Evolutionary conservation across 805 yeast species (phyloP), one percentile per base, ranked within the genome.

Genomic region (Myxozyma monticola): DNA sequence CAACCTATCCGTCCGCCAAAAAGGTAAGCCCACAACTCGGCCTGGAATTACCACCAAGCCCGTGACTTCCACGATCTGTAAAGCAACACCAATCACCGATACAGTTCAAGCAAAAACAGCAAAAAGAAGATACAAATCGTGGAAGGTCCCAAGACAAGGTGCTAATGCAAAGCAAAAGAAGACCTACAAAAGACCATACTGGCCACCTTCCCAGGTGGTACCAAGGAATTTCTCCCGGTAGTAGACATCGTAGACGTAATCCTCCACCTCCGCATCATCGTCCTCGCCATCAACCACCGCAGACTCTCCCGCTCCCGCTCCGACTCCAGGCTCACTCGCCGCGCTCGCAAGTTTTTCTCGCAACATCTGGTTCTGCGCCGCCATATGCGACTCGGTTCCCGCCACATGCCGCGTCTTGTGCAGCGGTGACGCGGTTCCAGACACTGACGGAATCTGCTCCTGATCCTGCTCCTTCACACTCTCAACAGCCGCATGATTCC

Each of bases 161-260:
- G n/a, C n/a, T n/a, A n/a, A n/a, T n/a, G n/a, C n/a, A n/a, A n/a
- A n/a, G n/a, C n/a, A n/a, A n/a, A n/a, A n/a, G n/a, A n/a, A n/a
- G n/a, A 55, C 59, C 54, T 52, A 52, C 59, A 55, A 38, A 12
- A 55, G 30, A n/a, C 59, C 59, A 21, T 56, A 56, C 36, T 50
- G 56, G 14, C 56, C 58, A 14, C 59, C 54, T n/a, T 42, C 48
- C 51, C 55, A 44, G 58, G 21, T 56, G 53, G 62, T 60, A 30
- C 67, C 64, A 64, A 66, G 63, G 22, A 64, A 57, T 49, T 71
- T 73, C 51, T 81, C 84, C 43, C 85, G 71, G 70, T 83, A 75
- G 68, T 91, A 91, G 9, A 91, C 89, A 68, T 91, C 99, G 63
- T 88, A 91, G 17, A 91, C 98, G 60, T 88, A 91, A 37, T 87